Evolutionary conservation across 129 eudicot genomes (phyloP).

Genomic region (Artemisia argyi): DNA sequence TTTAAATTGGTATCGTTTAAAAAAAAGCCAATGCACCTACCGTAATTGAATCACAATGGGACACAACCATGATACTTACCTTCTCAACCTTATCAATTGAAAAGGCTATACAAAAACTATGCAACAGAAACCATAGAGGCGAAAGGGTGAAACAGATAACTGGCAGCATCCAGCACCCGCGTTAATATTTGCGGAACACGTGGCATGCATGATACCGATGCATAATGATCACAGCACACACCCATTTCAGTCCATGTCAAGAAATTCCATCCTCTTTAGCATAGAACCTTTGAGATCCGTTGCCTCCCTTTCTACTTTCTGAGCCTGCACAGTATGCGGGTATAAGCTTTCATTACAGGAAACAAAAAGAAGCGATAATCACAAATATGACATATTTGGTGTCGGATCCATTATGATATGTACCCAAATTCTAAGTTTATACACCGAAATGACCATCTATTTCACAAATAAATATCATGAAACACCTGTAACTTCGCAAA

Average conservation of each 20-base stretch:
- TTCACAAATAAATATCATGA: too few relatives aligned
- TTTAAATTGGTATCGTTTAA: too few relatives aligned
- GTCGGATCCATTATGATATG: too few relatives aligned
- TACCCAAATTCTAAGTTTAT: too few relatives aligned
- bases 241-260: constrained; percentile 32
- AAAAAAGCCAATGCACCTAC: too few relatives aligned
- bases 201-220: constrained; percentile 22
- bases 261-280: constrained; percentile 42
- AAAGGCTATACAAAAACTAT: constrained; percentile 4
- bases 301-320: constrained; percentile 37
- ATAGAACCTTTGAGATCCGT: constrained; percentile 39
- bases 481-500: too few relatives aligned
- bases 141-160: neutral
- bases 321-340: constrained; percentile 19
- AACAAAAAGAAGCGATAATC: neutral
- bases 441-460: too few relatives aligned
- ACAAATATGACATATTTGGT: neutral
- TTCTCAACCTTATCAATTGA: too few relatives aligned
- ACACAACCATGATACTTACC: too few relatives aligned
- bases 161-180: constrained; percentile 40
- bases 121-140: constrained; percentile 12
- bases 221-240: neutral
- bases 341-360: neutral
- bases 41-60: too few relatives aligned
- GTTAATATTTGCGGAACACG: constrained; percentile 61